These are phyloP conservation scores for Vanilla planifolia DNA, from an alignment of 106 monocot species.

Conservation along the genomic window DNA sequence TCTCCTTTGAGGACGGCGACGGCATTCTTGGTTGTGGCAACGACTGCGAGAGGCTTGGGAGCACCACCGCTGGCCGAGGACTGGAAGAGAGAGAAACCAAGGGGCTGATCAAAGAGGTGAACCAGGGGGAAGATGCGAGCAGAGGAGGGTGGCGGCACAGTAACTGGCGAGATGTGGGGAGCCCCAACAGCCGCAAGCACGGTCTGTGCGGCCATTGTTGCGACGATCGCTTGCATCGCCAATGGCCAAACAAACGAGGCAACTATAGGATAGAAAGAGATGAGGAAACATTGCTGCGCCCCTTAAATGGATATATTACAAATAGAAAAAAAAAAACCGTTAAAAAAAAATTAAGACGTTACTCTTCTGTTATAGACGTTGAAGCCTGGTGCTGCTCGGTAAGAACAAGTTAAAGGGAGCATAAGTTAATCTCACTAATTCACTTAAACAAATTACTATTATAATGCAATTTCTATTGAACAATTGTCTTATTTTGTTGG, in stretches of 20 bases:
- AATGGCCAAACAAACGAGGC: neutral
- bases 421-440: too few species aligned
- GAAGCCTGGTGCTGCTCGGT: too few species aligned
- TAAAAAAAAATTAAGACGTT: too few species aligned
- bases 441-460: too few species aligned
- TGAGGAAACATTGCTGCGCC: too few species aligned
- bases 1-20: conserved; percentile 81
- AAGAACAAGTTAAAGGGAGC: too few species aligned
- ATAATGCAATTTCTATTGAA: too few species aligned
- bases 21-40: conserved; percentile 57
- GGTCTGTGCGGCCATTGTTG: conserved; percentile 48
- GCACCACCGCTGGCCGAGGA: neutral
- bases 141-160: conserved; percentile 3
- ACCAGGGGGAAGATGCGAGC: conserved; percentile 30
- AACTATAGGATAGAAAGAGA: too few species aligned
- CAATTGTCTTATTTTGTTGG: too few species aligned
- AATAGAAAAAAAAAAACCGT: too few species aligned
- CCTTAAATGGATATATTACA: too few species aligned
- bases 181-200: conserved; percentile 13
- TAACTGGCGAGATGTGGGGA: neutral
- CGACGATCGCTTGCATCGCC: conserved; percentile 32
- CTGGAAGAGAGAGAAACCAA: neutral
- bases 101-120: conserved; percentile 10
- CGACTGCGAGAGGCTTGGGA: conserved; percentile 23
- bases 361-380: too few species aligned